Percentiles rank a stretch among this genome's conserved stretches.
Evolutionary conservation across 768 basidiomycete genomes (phyloP).

Genomic region (Boletus sensibilis): DNA sequence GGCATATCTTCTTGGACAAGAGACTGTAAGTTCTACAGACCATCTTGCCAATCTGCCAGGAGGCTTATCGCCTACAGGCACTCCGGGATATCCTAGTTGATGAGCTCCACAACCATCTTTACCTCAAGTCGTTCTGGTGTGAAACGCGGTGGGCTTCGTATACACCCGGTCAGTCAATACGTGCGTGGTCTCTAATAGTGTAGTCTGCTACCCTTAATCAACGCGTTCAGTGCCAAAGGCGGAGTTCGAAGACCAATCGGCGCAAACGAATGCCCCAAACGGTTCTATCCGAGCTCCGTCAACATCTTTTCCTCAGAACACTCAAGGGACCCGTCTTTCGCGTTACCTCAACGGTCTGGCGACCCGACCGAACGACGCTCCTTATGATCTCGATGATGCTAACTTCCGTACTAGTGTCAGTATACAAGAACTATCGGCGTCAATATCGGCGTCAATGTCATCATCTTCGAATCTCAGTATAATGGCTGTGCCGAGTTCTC

Average conservation of each 20-base stretch:
- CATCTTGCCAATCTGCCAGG: background rate
- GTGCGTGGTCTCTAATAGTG: slow-evolving; percentile 47
- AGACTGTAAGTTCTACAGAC: slow-evolving; percentile 57
- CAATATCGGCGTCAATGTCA: slow-evolving; percentile 23
- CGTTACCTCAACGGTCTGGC: slow-evolving; percentile 65
- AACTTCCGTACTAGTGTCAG: slow-evolving; percentile 26
- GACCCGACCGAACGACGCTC: slow-evolving; percentile 75
- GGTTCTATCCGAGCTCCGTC: slow-evolving; percentile 26
- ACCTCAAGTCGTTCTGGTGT: slow-evolving; percentile 95
- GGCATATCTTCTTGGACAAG: slow-evolving; percentile 80
- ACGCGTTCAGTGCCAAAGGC: slow-evolving; percentile 54
- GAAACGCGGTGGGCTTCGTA: slow-evolving; percentile 91
- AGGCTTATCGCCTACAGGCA: slow-evolving; percentile 49
- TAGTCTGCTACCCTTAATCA: slow-evolving; percentile 9
- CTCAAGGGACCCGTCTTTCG: slow-evolving; percentile 50
- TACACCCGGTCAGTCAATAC: slow-evolving; percentile 67
- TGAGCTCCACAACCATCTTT: slow-evolving; percentile 95
- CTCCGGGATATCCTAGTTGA: slow-evolving; percentile 91
- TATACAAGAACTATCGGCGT: slow-evolving; percentile 19
- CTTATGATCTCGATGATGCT: slow-evolving; percentile 57
- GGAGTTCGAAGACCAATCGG: slow-evolving; percentile 57
- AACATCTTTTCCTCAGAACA: slow-evolving; percentile 39
- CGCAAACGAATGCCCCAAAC: slow-evolving; percentile 23
- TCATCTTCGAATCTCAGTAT: slow-evolving; percentile 26
- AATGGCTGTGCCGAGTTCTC: slow-evolving; percentile 19